Conservation (phyloP, 2,329 filamentous ascomycete genomes). For the Epichloe bromicola region DNA sequence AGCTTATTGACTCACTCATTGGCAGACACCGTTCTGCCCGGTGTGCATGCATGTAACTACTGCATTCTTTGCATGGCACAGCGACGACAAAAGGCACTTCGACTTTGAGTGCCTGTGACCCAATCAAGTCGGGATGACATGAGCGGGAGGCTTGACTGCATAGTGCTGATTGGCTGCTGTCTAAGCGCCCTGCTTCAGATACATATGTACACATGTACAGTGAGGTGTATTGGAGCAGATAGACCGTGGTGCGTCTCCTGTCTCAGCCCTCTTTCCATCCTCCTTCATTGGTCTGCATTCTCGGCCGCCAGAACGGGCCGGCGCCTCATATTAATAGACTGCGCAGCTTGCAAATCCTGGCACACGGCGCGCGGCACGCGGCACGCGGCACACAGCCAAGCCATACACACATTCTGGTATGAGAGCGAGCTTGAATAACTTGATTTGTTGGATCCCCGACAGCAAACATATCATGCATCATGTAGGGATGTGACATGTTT, state of each 20-base stretch:
- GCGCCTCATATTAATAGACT: not conserved
- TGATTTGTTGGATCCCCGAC: too few relatives aligned
- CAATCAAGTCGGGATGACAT: not conserved
- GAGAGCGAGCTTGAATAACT: too few relatives aligned
- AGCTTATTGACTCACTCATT: not conserved
- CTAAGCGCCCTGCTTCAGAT: constrained; percentile 1
- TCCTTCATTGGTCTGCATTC: not conserved
- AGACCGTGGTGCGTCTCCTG: not conserved
- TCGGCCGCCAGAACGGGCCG: not conserved
- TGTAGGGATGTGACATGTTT: too few relatives aligned
- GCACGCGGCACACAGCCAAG: too few relatives aligned
- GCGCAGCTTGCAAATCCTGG: not conserved
- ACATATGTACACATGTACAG: too few relatives aligned
- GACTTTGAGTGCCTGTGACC: not conserved
- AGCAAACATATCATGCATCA: too few relatives aligned
- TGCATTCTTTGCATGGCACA: constrained; percentile 1
- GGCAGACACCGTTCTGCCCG: not conserved
- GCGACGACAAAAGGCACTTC: not conserved
- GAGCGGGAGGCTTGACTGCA: not conserved
- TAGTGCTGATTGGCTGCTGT: constrained; percentile 1
- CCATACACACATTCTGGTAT: too few relatives aligned
- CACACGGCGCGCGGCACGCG: too few relatives aligned
- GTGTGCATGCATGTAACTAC: not conserved
- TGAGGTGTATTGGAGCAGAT: too few relatives aligned
- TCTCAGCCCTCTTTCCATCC: not conserved